Conservation (phyloP, 768 basidiomycete genomes). For the Trametes cinnabarina region DNA sequence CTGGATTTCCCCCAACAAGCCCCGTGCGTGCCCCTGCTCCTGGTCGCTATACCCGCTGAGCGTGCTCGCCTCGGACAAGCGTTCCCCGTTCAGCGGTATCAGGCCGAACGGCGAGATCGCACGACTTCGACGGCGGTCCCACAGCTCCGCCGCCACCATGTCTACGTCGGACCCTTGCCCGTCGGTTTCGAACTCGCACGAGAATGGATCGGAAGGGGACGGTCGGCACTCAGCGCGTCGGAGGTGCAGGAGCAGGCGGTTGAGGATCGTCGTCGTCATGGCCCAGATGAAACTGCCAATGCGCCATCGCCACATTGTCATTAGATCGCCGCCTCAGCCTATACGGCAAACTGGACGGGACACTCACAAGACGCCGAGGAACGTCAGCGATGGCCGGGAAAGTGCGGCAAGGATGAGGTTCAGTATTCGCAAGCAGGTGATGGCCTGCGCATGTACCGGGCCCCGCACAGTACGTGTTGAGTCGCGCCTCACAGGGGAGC, state of each 20-base stretch:
- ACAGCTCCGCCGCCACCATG: background rate
- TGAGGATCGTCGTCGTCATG: slow-evolving; percentile 33
- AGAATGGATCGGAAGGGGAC: no score
- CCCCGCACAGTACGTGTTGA: no score
- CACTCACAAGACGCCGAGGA: slow-evolving; percentile 32
- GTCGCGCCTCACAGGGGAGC: no score
- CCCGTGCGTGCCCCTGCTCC: background rate
- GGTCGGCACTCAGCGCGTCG: slow-evolving; percentile 29
- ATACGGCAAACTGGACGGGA: no score
- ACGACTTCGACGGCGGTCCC: background rate
- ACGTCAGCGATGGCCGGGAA: slow-evolving; percentile 24
- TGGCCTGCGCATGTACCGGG: slow-evolving; percentile 13
- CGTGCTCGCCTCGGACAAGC: background rate
- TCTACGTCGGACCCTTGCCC: background rate
- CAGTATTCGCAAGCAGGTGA: slow-evolving; percentile 27
- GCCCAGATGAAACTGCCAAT: slow-evolving; percentile 34
- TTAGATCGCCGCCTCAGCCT: no score
- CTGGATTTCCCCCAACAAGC: background rate
- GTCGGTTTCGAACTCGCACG: no score
- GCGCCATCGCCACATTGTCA: background rate
- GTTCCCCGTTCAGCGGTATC: slow-evolving; percentile 3
- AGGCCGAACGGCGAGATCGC: slow-evolving; percentile 14
- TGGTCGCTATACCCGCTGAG: background rate
- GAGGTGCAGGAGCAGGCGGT: slow-evolving; percentile 34
- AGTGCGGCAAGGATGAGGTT: slow-evolving; percentile 29